Conservation (phyloP, 371 early-diverging fungal genomes). For the Rhizopus stolonifer region DNA sequence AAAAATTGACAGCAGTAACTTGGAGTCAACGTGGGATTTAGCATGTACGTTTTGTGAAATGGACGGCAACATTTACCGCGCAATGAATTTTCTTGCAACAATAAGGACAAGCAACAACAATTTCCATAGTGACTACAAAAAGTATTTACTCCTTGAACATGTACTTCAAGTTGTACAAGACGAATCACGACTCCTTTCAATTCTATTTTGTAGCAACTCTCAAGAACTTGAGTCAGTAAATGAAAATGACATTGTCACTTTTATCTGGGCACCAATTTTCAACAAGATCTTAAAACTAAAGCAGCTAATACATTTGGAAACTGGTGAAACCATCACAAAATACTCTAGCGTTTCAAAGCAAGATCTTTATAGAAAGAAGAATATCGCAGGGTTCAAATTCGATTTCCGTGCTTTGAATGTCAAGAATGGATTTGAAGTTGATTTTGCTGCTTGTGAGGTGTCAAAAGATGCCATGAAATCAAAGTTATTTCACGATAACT, state of each 20-base stretch:
- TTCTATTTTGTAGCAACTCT: not conserved
- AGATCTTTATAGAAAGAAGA: slow-evolving; percentile 2
- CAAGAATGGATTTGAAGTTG: not conserved
- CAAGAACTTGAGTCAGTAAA: not conserved
- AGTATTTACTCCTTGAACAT: too few relatives aligned
- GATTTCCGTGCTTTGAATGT: slow-evolving; percentile 4
- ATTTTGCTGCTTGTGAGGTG: slow-evolving; percentile 6
- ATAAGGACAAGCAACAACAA: too few relatives aligned
- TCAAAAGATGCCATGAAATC: slow-evolving; percentile 5
- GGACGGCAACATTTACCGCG: too few relatives aligned
- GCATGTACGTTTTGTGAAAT: too few relatives aligned
- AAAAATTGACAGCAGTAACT: too few relatives aligned
- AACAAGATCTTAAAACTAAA: not conserved
- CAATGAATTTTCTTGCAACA: too few relatives aligned
- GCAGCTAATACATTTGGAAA: slow-evolving; percentile 7
- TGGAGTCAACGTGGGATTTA: too few relatives aligned
- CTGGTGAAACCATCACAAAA: slow-evolving; percentile 8
- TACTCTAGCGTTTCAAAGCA: slow-evolving; percentile 4
- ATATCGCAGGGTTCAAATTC: slow-evolving; percentile 11
- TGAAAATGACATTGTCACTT: not conserved
- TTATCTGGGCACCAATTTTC: slow-evolving; percentile 5
- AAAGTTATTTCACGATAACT: not conserved
- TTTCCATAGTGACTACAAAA: too few relatives aligned
- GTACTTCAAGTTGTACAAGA: too few relatives aligned
- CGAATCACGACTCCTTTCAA: not conserved